Percentiles rank a stretch among this genome's conserved stretches.
Evolutionary conservation across 148 eudicot species (phyloP).

Genomic region (Tetragonia tetragonoides): DNA sequence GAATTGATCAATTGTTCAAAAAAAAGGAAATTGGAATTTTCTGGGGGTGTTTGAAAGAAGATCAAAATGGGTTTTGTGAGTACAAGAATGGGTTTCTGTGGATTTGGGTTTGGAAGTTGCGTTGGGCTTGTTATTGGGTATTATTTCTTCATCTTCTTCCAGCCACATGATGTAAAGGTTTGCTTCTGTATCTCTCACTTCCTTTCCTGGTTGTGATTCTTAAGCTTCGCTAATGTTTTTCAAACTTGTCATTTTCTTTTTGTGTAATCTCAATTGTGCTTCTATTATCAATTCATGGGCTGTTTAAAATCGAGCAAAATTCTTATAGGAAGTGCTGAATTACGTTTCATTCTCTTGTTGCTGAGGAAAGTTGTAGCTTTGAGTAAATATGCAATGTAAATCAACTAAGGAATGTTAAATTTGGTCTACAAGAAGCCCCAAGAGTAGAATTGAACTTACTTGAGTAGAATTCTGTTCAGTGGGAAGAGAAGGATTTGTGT

Average conservation of each 20-base stretch:
- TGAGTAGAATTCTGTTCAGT: too few relatives aligned
- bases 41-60: slow-evolving; percentile 18
- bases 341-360: too few relatives aligned
- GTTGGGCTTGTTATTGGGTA: slow-evolving; percentile 81
- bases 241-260: background rate
- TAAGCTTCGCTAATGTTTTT: background rate
- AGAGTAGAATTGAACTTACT: too few relatives aligned
- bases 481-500: too few relatives aligned
- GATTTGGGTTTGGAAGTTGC: slow-evolving; percentile 79
- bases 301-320: background rate
- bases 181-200: slow-evolving; percentile 7
- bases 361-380: too few relatives aligned
- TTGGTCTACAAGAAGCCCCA: too few relatives aligned
- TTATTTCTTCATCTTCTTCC: slow-evolving; percentile 69
- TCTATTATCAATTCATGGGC: background rate
- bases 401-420: too few relatives aligned
- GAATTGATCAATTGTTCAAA: slow-evolving; percentile 14
- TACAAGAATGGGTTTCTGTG: slow-evolving; percentile 57
- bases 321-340: too few relatives aligned
- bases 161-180: slow-evolving; percentile 78
- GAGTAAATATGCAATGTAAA: too few relatives aligned
- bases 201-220: too few relatives aligned
- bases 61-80: slow-evolving; percentile 71
- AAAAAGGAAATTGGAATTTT: background rate
- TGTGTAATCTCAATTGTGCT: background rate